Evolutionary conservation across 2,329 filamentous ascomycete genomes (phyloP).

Genomic region (Beauveria caledonica): DNA sequence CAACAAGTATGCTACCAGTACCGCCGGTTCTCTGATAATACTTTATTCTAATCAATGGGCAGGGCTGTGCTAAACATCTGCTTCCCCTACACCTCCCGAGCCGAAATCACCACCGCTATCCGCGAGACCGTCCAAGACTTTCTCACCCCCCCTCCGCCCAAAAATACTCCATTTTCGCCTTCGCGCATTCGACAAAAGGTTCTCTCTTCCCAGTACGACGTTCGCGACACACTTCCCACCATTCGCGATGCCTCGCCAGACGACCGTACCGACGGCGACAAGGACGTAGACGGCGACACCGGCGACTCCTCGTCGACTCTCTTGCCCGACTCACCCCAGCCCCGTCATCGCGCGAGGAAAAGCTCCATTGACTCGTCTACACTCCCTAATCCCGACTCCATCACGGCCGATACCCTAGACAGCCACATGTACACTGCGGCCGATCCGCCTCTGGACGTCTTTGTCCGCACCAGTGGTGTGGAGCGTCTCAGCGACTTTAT

Average conservation of each 20-base stretch:
- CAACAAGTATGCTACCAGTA: slow-evolving; percentile 48
- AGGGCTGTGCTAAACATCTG: slow-evolving; percentile 76
- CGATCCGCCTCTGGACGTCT: slow-evolving; percentile 80
- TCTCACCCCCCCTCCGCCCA: slow-evolving; percentile 59
- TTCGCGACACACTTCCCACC: slow-evolving; percentile 37
- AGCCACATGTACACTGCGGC: slow-evolving; percentile 82
- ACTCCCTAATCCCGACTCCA: slow-evolving; percentile 70
- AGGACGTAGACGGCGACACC: slow-evolving; percentile 37
- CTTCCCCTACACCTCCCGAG: slow-evolving; percentile 92
- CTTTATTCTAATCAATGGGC: slow-evolving; percentile 11
- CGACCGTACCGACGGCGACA: slow-evolving; percentile 36
- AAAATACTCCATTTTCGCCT: slow-evolving; percentile 72
- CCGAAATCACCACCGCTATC: slow-evolving; percentile 89
- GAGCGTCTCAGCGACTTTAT: slow-evolving; percentile 93
- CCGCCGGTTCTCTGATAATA: background rate
- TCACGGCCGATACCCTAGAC: slow-evolving; percentile 73
- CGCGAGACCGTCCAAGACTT: slow-evolving; percentile 82
- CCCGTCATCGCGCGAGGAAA: slow-evolving; percentile 24
- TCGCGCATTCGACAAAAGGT: slow-evolving; percentile 83
- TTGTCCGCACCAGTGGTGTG: slow-evolving; percentile 88
- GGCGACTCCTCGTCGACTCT: slow-evolving; percentile 54
- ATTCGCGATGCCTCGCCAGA: slow-evolving; percentile 42
- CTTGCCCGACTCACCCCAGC: slow-evolving; percentile 44
- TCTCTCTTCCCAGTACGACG: slow-evolving; percentile 54
- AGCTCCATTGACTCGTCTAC: slow-evolving; percentile 27